A percentile compares a stretch with the other conserved stretches of the same genome.
These are phyloP conservation scores for Auricularia sp. DNA, from an alignment of 768 basidiomycete species.

Conservation along the genomic window DNA sequence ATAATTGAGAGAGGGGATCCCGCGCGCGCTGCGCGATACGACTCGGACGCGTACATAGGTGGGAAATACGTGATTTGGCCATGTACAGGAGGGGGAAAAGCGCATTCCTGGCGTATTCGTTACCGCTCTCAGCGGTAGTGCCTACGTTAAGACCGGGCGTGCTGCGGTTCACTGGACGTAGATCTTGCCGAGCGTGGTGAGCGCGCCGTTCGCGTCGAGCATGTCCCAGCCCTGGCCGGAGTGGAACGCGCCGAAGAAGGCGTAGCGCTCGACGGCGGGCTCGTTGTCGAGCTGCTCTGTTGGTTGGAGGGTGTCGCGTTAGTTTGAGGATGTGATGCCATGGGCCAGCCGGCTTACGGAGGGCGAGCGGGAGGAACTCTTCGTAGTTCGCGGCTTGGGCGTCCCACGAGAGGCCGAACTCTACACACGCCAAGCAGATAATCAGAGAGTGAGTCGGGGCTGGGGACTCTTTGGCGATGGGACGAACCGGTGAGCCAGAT, in stretches of 20 bases:
- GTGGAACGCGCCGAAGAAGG: constrained; percentile 10
- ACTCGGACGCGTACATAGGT: no score
- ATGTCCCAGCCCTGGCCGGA: constrained; percentile 6
- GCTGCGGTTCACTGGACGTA: constrained; percentile 1
- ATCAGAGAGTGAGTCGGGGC: not conserved
- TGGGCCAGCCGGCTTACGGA: not conserved
- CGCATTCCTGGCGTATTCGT: no score
- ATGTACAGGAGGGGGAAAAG: no score
- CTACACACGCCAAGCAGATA: not conserved
- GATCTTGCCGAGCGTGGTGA: constrained; percentile 6
- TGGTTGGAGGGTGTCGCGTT: not conserved
- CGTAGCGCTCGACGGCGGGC: constrained; percentile 7
- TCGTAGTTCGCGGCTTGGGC: constrained; percentile 3
- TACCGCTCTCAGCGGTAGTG: no score
- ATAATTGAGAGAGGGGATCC: no score
- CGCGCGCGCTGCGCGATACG: no score
- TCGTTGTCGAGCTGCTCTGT: constrained; percentile 5
- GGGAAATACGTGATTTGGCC: no score
- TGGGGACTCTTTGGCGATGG: not conserved
- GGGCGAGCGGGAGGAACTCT: constrained; percentile 5
- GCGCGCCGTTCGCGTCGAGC: constrained; percentile 5
- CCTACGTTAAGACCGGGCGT: no score
- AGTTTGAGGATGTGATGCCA: not conserved
- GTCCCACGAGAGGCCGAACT: constrained; percentile 8
- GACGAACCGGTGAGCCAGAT: constrained; percentile 5